A percentile compares a stretch with the other conserved stretches of the same genome.
Evolutionary conservation across 139 green algal genomes (phyloP).

Genomic region (Deuterostichococcus epilithicus): DNA sequence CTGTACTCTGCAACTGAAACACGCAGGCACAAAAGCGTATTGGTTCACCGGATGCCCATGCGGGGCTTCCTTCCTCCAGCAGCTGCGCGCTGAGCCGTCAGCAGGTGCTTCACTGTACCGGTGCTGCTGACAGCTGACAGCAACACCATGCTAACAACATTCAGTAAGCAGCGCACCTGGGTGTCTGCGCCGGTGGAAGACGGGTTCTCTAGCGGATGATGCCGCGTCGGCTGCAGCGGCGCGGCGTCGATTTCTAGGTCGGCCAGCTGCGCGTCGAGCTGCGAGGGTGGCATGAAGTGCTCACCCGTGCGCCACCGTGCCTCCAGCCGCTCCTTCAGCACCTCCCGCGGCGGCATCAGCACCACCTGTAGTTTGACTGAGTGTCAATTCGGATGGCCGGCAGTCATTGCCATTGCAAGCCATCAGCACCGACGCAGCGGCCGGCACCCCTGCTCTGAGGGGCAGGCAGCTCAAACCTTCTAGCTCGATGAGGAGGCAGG

Average conservation of each 20-base stretch:
- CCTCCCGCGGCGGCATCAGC: conserved; percentile 15
- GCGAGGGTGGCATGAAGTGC: conserved; percentile 35
- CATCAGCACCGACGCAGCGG: background rate
- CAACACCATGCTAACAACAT: too few species aligned
- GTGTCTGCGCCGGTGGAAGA: background rate
- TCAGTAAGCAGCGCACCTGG: background rate
- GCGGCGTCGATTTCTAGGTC: conserved; percentile 11
- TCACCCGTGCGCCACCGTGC: background rate
- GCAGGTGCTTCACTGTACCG: too few species aligned
- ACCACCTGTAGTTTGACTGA: conserved; percentile 18
- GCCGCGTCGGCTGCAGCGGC: too few species aligned
- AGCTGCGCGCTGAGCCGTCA: too few species aligned
- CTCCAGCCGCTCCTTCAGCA: conserved; percentile 16
- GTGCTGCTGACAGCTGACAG: too few species aligned
- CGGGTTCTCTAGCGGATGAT: background rate
- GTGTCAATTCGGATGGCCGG: background rate
- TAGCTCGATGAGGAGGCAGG: background rate
- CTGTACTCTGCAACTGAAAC: too few species aligned
- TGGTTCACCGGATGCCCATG: too few species aligned
- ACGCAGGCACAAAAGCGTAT: too few species aligned
- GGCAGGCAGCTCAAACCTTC: background rate
- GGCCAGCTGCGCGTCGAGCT: conserved; percentile 34
- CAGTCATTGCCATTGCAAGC: too few species aligned
- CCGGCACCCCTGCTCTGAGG: background rate
- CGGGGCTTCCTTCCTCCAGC: too few species aligned